Percentiles rank a stretch among this genome's conserved stretches.
These are phyloP conservation scores for Pseudognaphalium luteoalbum DNA, from an alignment of 129 eudicot genomes.

Conservation along the genomic window DNA sequence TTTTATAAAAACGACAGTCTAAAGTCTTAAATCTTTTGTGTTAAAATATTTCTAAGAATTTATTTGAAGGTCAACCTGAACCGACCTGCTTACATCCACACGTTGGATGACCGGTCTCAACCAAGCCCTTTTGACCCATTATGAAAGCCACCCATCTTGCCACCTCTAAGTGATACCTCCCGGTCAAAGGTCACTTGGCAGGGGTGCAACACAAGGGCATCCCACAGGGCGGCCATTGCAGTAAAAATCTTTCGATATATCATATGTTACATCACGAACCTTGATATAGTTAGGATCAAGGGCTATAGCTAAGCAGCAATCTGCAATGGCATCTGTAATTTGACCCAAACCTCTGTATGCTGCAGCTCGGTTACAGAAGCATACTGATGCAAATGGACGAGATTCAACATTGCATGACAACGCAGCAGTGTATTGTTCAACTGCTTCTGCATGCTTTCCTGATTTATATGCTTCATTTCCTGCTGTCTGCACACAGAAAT, in stretches of 20 bases:
- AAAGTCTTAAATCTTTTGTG: background rate
- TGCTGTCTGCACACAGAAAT: slow-evolving; percentile 54
- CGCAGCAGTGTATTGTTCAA: slow-evolving; percentile 85
- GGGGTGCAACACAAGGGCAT: background rate
- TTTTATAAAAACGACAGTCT: too few species aligned
- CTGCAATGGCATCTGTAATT: slow-evolving; percentile 85
- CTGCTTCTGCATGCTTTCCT: slow-evolving; percentile 83
- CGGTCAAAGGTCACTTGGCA: background rate
- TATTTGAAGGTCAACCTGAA: background rate
- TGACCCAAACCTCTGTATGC: slow-evolving; percentile 85
- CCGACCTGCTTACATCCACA: background rate
- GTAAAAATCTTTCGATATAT: background rate
- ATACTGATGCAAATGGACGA: slow-evolving; percentile 77
- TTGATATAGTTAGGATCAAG: slow-evolving; percentile 80
- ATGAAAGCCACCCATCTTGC: background rate
- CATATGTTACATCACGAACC: slow-evolving; percentile 43
- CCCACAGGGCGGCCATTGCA: background rate
- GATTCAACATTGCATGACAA: slow-evolving; percentile 80
- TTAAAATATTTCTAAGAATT: background rate
- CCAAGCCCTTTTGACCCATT: background rate
- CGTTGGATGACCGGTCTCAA: background rate
- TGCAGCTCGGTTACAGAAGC: slow-evolving; percentile 94
- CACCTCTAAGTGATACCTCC: slow-evolving; percentile 1
- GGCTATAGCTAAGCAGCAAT: slow-evolving; percentile 93
- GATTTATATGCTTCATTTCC: slow-evolving; percentile 96